Evolutionary conservation across 2,329 filamentous ascomycete species (phyloP).

Genomic region (Colletotrichum abscissum): DNA sequence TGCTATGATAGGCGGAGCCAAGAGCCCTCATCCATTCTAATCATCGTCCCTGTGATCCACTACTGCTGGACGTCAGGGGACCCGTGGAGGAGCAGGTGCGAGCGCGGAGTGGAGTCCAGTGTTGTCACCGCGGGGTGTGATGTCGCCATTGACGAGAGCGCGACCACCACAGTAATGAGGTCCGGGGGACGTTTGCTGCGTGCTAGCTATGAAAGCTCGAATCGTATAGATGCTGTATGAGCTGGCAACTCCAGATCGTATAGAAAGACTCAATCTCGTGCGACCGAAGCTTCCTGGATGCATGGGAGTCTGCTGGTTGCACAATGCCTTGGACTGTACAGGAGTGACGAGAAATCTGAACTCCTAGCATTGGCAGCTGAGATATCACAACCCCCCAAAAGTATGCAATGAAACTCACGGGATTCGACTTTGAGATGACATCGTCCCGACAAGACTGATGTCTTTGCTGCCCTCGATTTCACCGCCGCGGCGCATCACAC

Average conservation of each 20-base stretch:
- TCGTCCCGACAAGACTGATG: background rate
- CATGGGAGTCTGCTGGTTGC: background rate
- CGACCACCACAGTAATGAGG: background rate
- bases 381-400: background rate
- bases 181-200: background rate
- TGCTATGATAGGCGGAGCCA: background rate
- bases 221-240: background rate
- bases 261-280: background rate
- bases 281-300: background rate
- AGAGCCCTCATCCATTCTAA: background rate
- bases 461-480: background rate
- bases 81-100: background rate
- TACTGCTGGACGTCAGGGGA: background rate
- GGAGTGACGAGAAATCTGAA: background rate
- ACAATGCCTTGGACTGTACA: background rate
- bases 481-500: constrained; percentile 45
- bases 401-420: background rate
- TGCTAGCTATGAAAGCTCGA: background rate
- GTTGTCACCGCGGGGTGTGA: constrained; percentile 25
- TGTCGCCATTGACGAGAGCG: constrained; percentile 17
- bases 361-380: background rate
- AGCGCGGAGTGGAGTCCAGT: background rate
- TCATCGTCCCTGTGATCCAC: background rate
- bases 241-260: background rate
- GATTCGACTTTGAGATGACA: background rate